Base-by-base conservation (phyloP, 768 basidiomycete species). In the Udeniomyces megalosporus region DNA sequence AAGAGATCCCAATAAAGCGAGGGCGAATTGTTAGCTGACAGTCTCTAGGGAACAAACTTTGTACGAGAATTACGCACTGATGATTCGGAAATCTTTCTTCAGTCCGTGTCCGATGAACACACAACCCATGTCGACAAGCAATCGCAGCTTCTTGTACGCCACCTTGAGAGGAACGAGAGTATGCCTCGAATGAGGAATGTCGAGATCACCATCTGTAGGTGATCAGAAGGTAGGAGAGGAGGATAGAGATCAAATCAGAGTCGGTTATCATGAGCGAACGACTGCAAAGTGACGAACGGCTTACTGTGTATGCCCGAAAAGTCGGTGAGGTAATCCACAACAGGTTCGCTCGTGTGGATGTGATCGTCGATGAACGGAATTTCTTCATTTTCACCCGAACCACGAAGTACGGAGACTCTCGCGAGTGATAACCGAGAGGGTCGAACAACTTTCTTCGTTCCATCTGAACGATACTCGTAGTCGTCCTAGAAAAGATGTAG, bases 31-130 rank as follows among this genome's bases (percentile, higher is more conserved):
- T 35, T 31, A 29, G 58, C 7, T 2, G 26, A 10, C 24, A 11
- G 15, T 31, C 55, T 1, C n/a, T 35, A 29, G 51, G 35, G 29
- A 35, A 8, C 22, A 50, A 20, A 15, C 8, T 26, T 15, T 3
- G 1, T 31, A 34, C 28, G 12, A 29, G 6, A 8, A n/a, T 22
- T 15, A 76, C 87, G 71, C 68, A 93, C 93, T 99, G 76, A 97
- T 99, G 60, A 93, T 97, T 12, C 93, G 82, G 76, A 97, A 96
- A 72, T 99, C 95, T 71, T 97, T 96, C 56, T 51, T 58, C 20
- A 99, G 80, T 5, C 95, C 95, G 69, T 99, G 95, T 0, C 95
- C 95, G 60, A 97, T 85, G 71, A 99, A 99, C 62, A 90, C 86
- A 70, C 95, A 99, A 5, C 92, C 91, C 26, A 84, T 79, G 71